Conservation (phyloP, 129 eudicot genomes). For the Tagetes erecta region DNA sequence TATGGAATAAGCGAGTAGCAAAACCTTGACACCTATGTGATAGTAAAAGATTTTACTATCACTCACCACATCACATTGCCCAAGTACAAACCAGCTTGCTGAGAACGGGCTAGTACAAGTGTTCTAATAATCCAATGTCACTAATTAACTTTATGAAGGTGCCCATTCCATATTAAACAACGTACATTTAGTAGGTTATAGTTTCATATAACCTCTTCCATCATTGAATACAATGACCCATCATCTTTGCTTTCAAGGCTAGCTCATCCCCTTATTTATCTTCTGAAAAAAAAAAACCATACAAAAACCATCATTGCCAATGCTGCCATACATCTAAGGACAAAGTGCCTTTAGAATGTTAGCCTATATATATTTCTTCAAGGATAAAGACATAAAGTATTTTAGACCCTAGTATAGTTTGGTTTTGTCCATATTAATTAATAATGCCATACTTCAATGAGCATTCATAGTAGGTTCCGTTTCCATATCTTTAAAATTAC, state of each 20-base stretch:
- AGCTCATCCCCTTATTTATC: neutral
- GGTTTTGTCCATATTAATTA: neutral
- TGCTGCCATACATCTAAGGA: constrained; percentile 24
- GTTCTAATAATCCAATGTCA: neutral
- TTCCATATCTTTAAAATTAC: too few species aligned
- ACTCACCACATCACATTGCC: too few species aligned
- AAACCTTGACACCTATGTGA: too few species aligned
- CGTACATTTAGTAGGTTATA: neutral
- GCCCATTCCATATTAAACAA: constrained; percentile 4
- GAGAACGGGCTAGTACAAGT: too few species aligned
- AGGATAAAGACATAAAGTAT: neutral
- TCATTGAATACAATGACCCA: constrained; percentile 31
- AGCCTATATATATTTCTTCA: neutral
- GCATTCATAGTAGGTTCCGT: too few species aligned
- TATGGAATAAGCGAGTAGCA: too few species aligned
- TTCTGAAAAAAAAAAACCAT: constrained; percentile 21
- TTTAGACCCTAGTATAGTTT: constrained; percentile 11
- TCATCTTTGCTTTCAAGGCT: constrained; percentile 22
- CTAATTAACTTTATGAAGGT: neutral
- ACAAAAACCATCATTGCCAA: constrained; percentile 13
- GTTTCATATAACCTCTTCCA: constrained; percentile 20
- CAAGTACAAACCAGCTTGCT: too few species aligned
- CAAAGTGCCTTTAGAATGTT: neutral
- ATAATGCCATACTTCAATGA: constrained; percentile 17
- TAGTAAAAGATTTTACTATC: too few species aligned